Conservation (phyloP, 2,329 filamentous ascomycete species). For the Lachnellula suecica region DNA sequence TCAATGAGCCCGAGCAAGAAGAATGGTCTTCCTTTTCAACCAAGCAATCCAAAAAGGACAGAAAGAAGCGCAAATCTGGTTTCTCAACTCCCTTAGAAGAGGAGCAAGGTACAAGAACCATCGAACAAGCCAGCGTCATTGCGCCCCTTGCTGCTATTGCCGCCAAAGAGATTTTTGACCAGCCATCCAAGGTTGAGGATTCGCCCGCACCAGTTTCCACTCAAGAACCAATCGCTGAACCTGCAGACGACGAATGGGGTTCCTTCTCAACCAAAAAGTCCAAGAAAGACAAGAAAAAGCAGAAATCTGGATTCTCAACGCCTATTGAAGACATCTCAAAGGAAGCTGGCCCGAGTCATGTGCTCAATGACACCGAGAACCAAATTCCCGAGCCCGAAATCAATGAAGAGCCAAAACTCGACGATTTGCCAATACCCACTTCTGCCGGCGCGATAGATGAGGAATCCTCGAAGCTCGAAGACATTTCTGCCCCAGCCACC, state of each 20-base stretch:
- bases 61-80: slow-evolving; percentile 1
- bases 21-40: background rate
- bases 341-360: background rate
- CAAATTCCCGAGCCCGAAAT: background rate
- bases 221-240: background rate
- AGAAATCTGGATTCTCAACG: background rate
- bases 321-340: slow-evolving; percentile 3
- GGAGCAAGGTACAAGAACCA: background rate
- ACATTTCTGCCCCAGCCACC: background rate
- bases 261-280: slow-evolving; percentile 6
- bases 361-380: background rate
- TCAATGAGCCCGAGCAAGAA: background rate
- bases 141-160: background rate
- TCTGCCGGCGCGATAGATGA: background rate
- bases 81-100: background rate
- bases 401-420: background rate
- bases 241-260: slow-evolving; percentile 2
- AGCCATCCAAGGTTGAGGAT: background rate
- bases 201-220: background rate
- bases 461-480: background rate
- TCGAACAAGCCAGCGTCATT: background rate
- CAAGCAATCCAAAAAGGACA: slow-evolving; percentile 10
- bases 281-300: slow-evolving; percentile 13
- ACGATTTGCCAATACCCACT: background rate
- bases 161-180: background rate